Evolutionary conservation across 805 yeast species (phyloP), one percentile per base, ranked within the genome.

Genomic region (Wickerhamomyces mucosus): DNA sequence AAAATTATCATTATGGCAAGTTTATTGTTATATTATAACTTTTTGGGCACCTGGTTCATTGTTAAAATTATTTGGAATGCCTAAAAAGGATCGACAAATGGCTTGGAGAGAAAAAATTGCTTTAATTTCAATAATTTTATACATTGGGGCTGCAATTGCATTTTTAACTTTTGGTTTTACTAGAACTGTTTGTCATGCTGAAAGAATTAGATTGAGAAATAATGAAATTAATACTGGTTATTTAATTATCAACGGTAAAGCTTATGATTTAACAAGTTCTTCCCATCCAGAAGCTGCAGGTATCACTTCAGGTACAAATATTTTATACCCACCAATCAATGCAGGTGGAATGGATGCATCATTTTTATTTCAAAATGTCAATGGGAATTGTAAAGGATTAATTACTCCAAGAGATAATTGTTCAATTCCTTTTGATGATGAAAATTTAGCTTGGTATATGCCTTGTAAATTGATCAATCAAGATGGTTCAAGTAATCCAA

Each of bases 81-180:
- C 70, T 21, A 75, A 80, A 15, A 73, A 75, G 43, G 88, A 77
- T 27, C 73, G 95, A 37, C 96, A 88, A 52, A 74, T 75, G 64
- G 97, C 97, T 0, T 92, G 98, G 98, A 71, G 98, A 50, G 98
- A 92, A 50, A 89, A 89, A 51, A 80, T 88, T 33, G 97, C 85
- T 2, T 65, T 92, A 27, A 64, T 89, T 27, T 68, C 92, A 1
- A 66, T 86, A 33, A 86, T 89, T 45, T 41, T 79, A 14, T 68
- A 69, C 43, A 59, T 82, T 28, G 96, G 92, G 34, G 74, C 83
- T 0, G 53, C 80, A 32, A 80, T 86, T 24, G 96, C 94, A 1
- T 92, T 67, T 52, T 63, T 89, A 43, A 85, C 96, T 2, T 89
- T 89, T 59, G 97, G 97, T 1, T 69, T 89, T 58, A 81, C 95